Evolutionary conservation across 371 early-diverging fungal species (phyloP), one percentile per base, ranked within the genome.

Genomic region (Rhizopus arrhizus): DNA sequence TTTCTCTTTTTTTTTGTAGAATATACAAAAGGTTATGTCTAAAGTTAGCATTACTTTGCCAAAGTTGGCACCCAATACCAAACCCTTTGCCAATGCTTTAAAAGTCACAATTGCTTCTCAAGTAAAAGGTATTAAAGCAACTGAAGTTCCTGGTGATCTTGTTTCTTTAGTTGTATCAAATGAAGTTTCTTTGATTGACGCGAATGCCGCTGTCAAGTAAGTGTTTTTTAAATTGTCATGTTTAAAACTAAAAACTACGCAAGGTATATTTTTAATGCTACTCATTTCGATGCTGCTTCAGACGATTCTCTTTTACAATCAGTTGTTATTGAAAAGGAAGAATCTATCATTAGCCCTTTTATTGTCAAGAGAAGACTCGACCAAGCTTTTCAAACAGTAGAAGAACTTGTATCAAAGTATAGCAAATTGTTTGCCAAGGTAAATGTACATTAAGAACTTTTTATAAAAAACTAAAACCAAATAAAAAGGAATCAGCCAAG

Each of bases 121-220:
- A 43, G 66, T 75, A 5, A 73, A 64, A 32, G 70, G 68, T 29
- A 54, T 64, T 38, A 73, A 73, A 50, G 43, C 75, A 9, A 60
- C 63, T 22, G 65, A 67, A 22, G 43, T 56, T 13, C 40, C 69
- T 15, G 75, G 75, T 16, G 73, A 75, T 41, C 61, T 49, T 3
- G 70, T 78, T 15, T 38, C 65, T 42, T 59, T 75, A 28, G 33
- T 63, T 36, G 50, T 65, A 13, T 58, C 56, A 32, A 56, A 52
- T 45, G 61, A 64, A 28, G 31, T 64, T 29, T 29, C 59, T 43
- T 59, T 78, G 57, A 64, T 58, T 15, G 78, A 78, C 65, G 68
- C 75, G 53, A 78, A 78, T 53, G 75, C 69, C 35, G 73, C 69
- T 49, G 71, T 73, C 55, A 74, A 69, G 78, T 78, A 69, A 64